A percentile compares a stretch with the other conserved stretches of the same genome.
Evolutionary conservation across 441 rosid species (phyloP).

Genomic region (Syzygium malaccense): DNA sequence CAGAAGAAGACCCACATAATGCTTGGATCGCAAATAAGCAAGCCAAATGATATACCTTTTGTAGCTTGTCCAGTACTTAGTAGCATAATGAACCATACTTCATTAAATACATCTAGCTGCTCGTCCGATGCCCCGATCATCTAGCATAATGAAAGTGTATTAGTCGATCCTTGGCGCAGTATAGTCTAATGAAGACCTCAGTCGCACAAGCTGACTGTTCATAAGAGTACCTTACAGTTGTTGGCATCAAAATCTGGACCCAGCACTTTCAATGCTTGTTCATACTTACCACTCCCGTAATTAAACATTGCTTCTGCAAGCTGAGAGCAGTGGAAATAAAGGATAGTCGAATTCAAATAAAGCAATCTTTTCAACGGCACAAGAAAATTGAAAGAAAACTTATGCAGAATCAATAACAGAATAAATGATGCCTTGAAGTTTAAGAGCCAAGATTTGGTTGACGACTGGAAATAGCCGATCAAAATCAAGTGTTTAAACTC

Average conservation of each 20-base stretch:
- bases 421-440: neutral
- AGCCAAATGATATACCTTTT: constrained; percentile 30
- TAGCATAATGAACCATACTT: constrained; percentile 65
- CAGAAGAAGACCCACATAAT: neutral
- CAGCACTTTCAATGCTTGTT: constrained; percentile 44
- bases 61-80: constrained; percentile 50
- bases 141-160: constrained; percentile 15
- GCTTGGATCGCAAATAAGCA: neutral
- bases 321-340: constrained; percentile 16
- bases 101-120: constrained; percentile 80
- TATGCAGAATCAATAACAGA: neutral
- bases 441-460: neutral
- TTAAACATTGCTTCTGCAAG: constrained; percentile 68
- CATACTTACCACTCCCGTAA: constrained; percentile 45
- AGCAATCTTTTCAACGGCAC: neutral
- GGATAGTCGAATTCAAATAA: neutral
- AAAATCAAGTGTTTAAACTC: neutral
- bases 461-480: neutral
- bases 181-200: neutral
- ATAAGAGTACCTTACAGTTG: constrained; percentile 46
- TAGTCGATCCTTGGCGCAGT: neutral
- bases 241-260: constrained; percentile 61
- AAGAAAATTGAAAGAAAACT: neutral
- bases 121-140: constrained; percentile 81
- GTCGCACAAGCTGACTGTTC: neutral